Conservation (phyloP, 441 rosid genomes). For the Sinapis alba region DNA sequence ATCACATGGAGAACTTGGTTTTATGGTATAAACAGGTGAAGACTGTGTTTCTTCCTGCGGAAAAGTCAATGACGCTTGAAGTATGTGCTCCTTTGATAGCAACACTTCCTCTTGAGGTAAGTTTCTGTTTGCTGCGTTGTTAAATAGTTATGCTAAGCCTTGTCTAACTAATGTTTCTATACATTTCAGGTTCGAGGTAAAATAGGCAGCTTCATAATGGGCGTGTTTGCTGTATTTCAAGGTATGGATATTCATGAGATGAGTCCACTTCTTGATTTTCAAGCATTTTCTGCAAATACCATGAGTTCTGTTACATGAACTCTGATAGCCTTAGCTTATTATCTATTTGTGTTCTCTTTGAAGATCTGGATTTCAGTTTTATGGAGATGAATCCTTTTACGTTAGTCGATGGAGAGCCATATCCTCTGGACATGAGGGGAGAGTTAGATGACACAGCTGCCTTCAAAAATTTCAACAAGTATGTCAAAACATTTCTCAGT, state of each 20-base stretch:
- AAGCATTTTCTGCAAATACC: conserved; percentile 4
- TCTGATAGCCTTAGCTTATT: conserved; percentile 1
- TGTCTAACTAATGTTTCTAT: conserved; percentile 25
- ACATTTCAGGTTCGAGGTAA: conserved; percentile 66
- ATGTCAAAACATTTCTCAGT: conserved; percentile 24
- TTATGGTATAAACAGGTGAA: conserved; percentile 59
- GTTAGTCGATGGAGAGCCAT: conserved; percentile 78
- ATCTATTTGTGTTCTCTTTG: conserved; percentile 17
- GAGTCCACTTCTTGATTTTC: conserved; percentile 6
- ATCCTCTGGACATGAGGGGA: conserved; percentile 95
- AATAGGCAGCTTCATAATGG: conserved; percentile 73
- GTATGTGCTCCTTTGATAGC: conserved; percentile 88
- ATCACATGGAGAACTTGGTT: conserved; percentile 8
- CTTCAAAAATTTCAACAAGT: conserved; percentile 91
- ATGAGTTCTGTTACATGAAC: background rate
- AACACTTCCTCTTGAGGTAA: conserved; percentile 88
- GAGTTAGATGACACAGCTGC: conserved; percentile 94
- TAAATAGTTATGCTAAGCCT: conserved; percentile 21
- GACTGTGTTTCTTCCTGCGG: conserved; percentile 65
- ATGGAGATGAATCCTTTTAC: conserved; percentile 96
- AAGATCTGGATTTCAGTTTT: conserved; percentile 90
- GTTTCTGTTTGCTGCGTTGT: conserved; percentile 9
- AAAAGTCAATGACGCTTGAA: conserved; percentile 60
- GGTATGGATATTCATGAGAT: conserved; percentile 46
- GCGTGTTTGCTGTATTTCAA: conserved; percentile 75